Base-by-base conservation (phyloP, 768 basidiomycete species). In the Lentinula lateritia region DNA sequence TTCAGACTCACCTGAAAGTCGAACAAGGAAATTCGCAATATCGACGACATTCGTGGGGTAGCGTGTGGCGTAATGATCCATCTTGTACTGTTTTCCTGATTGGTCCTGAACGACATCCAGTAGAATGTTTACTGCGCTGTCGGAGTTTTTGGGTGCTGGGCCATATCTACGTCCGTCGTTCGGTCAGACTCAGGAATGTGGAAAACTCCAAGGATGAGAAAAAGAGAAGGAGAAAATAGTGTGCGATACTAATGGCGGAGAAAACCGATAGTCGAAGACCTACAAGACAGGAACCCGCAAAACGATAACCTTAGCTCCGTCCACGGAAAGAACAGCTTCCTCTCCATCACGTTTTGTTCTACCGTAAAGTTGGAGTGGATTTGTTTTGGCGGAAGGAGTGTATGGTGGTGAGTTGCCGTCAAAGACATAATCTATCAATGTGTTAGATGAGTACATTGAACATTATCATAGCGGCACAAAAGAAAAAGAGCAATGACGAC, bases 381-480 rank as follows among this genome's bases (percentile, higher is more conserved):
- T 92, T 12, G 92, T 84, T 36, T 73, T 68, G 13, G 88, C 85
- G 6, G 80, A 78, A 0, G 93, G 89, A 6, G 83, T 80, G 76
- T 99, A 99, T 0, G 95, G 94, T 3, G 96, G 93, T 1, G 88
- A 86, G n/a, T 83, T 87, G 1, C 96, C 96, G 64, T 95, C 93
- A 69, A 98, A 98, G 15, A 99, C 94, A 74, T 98, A 98, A 73
- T 99, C 95, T 89, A 42, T 5, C 3, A 28, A n/a, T 35, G 13
- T 39, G 6, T 10, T 28, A 16, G 36, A 66, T 34, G 28, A 57
- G 56, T 50, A 28, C 50, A 45, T 38, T 20, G 10, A 15, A 34
- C 2, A 23, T 18, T 6, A 23, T 28, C 28, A 28, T 12, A 50
- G 50, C 8, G 7, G 12, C 18, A 12, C 13, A 4, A 52, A n/a